A percentile compares a stretch with the other conserved stretches of the same genome.
Conservation (phyloP, 2,329 filamentous ascomycete species). For the Colletotrichum truncatum region DNA sequence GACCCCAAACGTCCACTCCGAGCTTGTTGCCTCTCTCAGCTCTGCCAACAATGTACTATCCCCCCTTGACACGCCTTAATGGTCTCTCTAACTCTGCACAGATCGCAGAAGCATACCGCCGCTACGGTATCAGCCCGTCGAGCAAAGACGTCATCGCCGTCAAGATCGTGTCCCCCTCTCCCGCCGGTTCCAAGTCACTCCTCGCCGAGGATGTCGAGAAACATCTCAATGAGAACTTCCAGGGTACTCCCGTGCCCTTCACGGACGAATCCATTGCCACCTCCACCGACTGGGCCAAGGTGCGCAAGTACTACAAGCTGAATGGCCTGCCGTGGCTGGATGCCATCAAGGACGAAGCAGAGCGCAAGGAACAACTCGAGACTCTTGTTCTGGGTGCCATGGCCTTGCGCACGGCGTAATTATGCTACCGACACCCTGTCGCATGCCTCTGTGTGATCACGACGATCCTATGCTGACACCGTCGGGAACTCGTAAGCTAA, state of each 20-base stretch:
- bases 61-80: not conserved
- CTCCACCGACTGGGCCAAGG: slow-evolving; percentile 71
- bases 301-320: slow-evolving; percentile 89
- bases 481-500: not conserved
- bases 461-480: not conserved
- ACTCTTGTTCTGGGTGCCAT: slow-evolving; percentile 78
- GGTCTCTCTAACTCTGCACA: slow-evolving; percentile 43
- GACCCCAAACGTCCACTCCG: slow-evolving; percentile 88
- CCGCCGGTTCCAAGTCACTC: slow-evolving; percentile 48
- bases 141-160: slow-evolving; percentile 81
- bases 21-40: slow-evolving; percentile 83
- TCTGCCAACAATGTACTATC: slow-evolving; percentile 79
- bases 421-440: not conserved
- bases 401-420: slow-evolving; percentile 70
- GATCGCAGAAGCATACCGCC: slow-evolving; percentile 92
- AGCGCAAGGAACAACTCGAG: slow-evolving; percentile 68
- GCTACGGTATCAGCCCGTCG: slow-evolving; percentile 80
- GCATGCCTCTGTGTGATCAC: not conserved
- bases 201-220: slow-evolving; percentile 58
- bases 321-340: slow-evolving; percentile 66
- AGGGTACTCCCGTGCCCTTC: slow-evolving; percentile 68
- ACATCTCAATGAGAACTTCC: slow-evolving; percentile 70
- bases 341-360: slow-evolving; percentile 50
- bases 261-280: slow-evolving; percentile 69
- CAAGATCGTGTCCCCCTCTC: slow-evolving; percentile 72